A percentile compares a stretch with the other conserved stretches of the same genome.
phyloP scores from a whole-genome alignment of 2,329 filamentous ascomycete species.

The Alternaria viburni region DNA sequence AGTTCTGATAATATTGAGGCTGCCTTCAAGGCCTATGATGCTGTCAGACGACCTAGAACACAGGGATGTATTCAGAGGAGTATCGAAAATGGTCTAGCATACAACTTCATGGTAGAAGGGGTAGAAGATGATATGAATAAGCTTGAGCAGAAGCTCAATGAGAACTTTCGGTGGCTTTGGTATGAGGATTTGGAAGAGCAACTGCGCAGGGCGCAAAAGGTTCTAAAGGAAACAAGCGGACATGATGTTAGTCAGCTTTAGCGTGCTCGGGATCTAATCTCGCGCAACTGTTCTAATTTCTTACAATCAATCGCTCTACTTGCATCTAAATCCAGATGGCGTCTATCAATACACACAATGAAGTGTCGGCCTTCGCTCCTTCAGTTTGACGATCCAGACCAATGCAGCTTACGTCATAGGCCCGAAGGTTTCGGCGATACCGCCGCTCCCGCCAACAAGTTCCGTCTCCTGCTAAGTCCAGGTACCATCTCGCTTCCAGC shows the following conservation, averaged over 20 bases:
- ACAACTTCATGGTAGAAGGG: slow-evolving; percentile 24
- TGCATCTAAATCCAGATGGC: not conserved
- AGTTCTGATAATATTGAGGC: slow-evolving; percentile 24
- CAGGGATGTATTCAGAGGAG: slow-evolving; percentile 46
- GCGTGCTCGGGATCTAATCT: not conserved
- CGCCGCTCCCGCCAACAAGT: not conserved
- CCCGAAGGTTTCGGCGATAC: not conserved
- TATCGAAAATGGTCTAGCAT: slow-evolving; percentile 24
- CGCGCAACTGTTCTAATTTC: not conserved
- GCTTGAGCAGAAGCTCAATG: slow-evolving; percentile 20
- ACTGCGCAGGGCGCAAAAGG: slow-evolving; percentile 21
- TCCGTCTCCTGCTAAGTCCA: not conserved
- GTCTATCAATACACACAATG: too few relatives aligned
- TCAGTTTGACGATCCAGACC: not conserved
- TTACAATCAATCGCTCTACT: not conserved
- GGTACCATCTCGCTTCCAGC: not conserved
- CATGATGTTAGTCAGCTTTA: not conserved
- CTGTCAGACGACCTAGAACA: slow-evolving; percentile 43
- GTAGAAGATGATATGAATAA: slow-evolving; percentile 22
- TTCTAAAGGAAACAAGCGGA: not conserved
- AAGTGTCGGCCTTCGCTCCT: not conserved
- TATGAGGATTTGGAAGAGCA: slow-evolving; percentile 35
- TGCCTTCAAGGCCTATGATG: slow-evolving; percentile 48
- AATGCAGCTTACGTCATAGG: not conserved
- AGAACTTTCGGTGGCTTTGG: slow-evolving; percentile 35